Evolutionary conservation across 352 stramenopile genomes (phyloP), one percentile per base, ranked within the genome.

Genomic region (Globisporangium cylindrosporum): DNA sequence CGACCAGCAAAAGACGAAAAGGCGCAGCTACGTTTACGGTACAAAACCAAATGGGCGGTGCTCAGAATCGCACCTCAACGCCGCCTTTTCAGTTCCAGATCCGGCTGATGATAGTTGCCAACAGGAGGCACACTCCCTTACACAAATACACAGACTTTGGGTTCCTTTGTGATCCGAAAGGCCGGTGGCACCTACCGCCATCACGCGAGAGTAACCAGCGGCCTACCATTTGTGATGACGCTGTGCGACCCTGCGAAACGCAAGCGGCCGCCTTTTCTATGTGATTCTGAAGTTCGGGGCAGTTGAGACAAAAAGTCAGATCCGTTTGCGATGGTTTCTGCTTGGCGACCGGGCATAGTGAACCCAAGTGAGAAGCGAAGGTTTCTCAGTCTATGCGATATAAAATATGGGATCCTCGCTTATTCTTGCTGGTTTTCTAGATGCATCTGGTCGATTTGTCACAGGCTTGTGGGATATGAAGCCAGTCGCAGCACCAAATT

Each of bases 211-310:
- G 34, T 38, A 12, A 38, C 34, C 48, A 55, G 22, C 49, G 20
- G 49, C 22, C 22, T 15, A 8, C 14, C 7, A 10, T 46, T 32
- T 27, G 22, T 22, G 22, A 38, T 38, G 22, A 56, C n/a, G 38
- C 36, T 24, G 12, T 25, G 56, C 56, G 15, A 32, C 8, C 7
- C 29, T 49, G 56, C 20, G 56, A 62, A 62, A 32, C 29, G 56
- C 56, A 62, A 61, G 55, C 55, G n/a, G 32, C 2, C 18, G 29
- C 6, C 59, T 32, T 3, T 36, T 65, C n/a, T 65, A 64, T 56
- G 59, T 55, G 46, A 65, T 53, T 65, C 46, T 65, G 59, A 65
- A 65, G 59, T 65, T 65, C 56, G 4, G 36, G 1, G 59, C 22
- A 29, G 12, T n/a, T 4, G 56, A 46, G 56, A 2, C 15, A 62